Conservation (phyloP, 2,329 filamentous ascomycete genomes). For the Colletotrichum scovillei region DNA sequence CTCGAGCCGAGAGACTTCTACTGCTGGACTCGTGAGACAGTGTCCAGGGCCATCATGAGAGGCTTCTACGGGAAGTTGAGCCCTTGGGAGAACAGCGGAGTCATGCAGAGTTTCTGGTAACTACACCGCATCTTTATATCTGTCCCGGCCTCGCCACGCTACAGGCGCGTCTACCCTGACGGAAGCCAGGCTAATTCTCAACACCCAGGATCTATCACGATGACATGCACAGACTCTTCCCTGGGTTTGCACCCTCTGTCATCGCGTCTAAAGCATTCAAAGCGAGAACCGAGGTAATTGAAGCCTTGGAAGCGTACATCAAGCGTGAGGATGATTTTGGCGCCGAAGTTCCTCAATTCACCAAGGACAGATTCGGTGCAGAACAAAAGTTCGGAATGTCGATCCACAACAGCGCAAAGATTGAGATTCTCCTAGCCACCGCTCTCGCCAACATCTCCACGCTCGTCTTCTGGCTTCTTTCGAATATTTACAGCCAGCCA, state of each 20-base stretch:
- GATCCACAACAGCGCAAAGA: conserved; percentile 40
- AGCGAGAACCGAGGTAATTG: conserved; percentile 40
- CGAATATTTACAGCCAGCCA: conserved; percentile 42
- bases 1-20: conserved; percentile 49
- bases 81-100: conserved; percentile 47
- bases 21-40: conserved; percentile 48
- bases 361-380: conserved; percentile 41
- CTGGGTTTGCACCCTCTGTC: conserved; percentile 44
- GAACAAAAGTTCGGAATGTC: conserved; percentile 44
- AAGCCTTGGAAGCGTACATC: conserved; percentile 44
- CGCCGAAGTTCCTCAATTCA: conserved; percentile 40
- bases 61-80: conserved; percentile 56
- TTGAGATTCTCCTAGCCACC: conserved; percentile 44
- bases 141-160: no score
- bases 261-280: conserved; percentile 44
- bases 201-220: conserved; percentile 41
- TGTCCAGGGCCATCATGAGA: conserved; percentile 50
- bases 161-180: background rate
- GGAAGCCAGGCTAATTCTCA: conserved; percentile 2
- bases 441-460: conserved; percentile 48
- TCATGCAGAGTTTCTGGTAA: conserved; percentile 48
- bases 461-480: conserved; percentile 48
- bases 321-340: conserved; percentile 38
- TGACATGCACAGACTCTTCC: conserved; percentile 40
- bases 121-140: background rate